Percentiles rank a stretch among this genome's conserved stretches.
These are phyloP conservation scores for Colletotrichum musicola DNA, from an alignment of 2,329 filamentous ascomycete species.

Conservation along the genomic window DNA sequence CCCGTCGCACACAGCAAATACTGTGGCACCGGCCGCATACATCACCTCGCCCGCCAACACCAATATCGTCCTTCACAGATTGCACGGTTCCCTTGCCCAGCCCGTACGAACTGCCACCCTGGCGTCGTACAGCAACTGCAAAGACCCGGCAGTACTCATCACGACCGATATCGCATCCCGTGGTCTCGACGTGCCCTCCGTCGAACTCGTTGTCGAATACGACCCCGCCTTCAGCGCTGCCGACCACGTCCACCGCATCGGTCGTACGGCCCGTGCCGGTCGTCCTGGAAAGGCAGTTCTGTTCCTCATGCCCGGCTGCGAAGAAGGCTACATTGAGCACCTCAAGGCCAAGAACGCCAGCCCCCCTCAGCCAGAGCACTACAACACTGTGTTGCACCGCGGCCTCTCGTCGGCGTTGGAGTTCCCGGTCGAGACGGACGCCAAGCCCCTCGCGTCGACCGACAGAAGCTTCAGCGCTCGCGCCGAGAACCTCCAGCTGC, in stretches of 20 bases:
- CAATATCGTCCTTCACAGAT: slow-evolving; percentile 80
- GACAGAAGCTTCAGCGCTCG: slow-evolving; percentile 57
- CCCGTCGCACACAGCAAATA: slow-evolving; percentile 60
- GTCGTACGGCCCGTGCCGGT: slow-evolving; percentile 93
- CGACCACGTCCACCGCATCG: slow-evolving; percentile 94
- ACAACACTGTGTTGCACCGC: slow-evolving; percentile 71
- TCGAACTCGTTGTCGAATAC: slow-evolving; percentile 95
- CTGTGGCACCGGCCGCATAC: slow-evolving; percentile 76
- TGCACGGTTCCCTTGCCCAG: slow-evolving; percentile 93
- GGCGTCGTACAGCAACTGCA: slow-evolving; percentile 79
- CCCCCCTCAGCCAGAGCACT: slow-evolving; percentile 63
- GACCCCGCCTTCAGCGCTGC: slow-evolving; percentile 94
- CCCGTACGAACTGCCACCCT: slow-evolving; percentile 89
- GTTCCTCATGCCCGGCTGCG: slow-evolving; percentile 90
- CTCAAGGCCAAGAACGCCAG: slow-evolving; percentile 63
- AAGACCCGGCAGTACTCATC: slow-evolving; percentile 83
- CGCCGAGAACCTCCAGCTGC: slow-evolving; percentile 70
- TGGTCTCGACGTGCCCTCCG: slow-evolving; percentile 93
- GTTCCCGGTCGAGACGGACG: slow-evolving; percentile 78
- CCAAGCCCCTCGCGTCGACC: slow-evolving; percentile 56
- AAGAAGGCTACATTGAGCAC: slow-evolving; percentile 89
- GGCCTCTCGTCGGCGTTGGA: slow-evolving; percentile 73
- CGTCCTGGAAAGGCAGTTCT: slow-evolving; percentile 87
- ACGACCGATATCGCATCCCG: slow-evolving; percentile 97
- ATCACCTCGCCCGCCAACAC: slow-evolving; percentile 82